Percentiles rank a stretch among this genome's conserved stretches.
phyloP scores from a whole-genome alignment of 1,284 basidiomycete species.

The Crepidotus sp. region DNA sequence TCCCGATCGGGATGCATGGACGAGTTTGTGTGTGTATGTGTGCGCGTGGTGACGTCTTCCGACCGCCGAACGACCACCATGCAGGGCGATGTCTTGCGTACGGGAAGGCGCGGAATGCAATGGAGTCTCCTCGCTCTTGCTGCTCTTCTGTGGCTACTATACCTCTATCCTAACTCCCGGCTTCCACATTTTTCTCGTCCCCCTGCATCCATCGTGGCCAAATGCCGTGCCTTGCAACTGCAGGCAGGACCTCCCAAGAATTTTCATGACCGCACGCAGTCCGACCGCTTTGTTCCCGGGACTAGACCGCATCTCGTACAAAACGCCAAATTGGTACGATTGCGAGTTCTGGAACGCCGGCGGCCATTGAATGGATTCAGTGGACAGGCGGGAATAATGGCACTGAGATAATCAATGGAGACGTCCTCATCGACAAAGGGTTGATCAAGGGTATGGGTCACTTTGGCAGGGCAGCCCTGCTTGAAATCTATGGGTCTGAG shows the following conservation, averaged over 20 bases:
- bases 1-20: background rate
- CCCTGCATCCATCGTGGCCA: slow-evolving; percentile 27
- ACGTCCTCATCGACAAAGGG: slow-evolving; percentile 47
- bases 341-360: background rate
- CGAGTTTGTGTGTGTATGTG: background rate
- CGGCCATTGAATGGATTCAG: slow-evolving; percentile 1
- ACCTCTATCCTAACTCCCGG: background rate
- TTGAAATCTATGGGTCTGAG: slow-evolving; percentile 22
- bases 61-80: no score
- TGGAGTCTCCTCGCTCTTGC: background rate
- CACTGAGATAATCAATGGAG: slow-evolving; percentile 40
- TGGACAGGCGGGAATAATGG: slow-evolving; percentile 51
- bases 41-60: no score
- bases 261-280: slow-evolving; percentile 46
- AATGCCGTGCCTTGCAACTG: slow-evolving; percentile 37
- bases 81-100: background rate
- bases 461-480: slow-evolving; percentile 22
- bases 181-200: background rate
- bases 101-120: background rate
- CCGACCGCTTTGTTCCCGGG: slow-evolving; percentile 61
- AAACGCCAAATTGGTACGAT: slow-evolving; percentile 53
- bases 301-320: slow-evolving; percentile 52
- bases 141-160: background rate
- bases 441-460: slow-evolving; percentile 44
- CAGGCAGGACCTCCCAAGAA: slow-evolving; percentile 44